Evolutionary conservation across 352 stramenopile genomes (phyloP).

Genomic region (Phytophthora niederhauseri): DNA sequence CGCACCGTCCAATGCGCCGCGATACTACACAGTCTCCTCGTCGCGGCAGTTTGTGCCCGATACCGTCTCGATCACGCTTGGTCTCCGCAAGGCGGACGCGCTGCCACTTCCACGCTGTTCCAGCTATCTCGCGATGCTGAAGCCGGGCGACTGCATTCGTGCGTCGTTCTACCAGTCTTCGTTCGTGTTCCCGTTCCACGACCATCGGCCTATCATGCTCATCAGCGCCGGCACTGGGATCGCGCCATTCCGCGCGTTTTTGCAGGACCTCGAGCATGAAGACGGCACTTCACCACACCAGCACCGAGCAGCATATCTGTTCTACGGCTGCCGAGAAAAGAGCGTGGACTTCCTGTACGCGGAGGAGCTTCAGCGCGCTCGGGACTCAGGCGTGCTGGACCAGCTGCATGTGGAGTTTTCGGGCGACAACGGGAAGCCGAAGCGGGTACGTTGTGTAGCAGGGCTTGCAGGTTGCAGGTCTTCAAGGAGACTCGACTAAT

Average conservation of each 20-base stretch:
- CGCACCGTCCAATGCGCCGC: slow-evolving; percentile 60
- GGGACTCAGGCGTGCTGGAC: slow-evolving; percentile 50
- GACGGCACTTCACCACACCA: slow-evolving; percentile 22
- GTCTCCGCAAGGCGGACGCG: slow-evolving; percentile 52
- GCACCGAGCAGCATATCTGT: slow-evolving; percentile 65
- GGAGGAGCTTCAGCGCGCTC: slow-evolving; percentile 58
- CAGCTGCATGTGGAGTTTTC: slow-evolving; percentile 72
- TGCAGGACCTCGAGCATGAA: slow-evolving; percentile 79
- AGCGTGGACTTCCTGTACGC: slow-evolving; percentile 76
- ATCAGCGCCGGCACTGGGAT: slow-evolving; percentile 84
- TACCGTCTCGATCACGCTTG: slow-evolving; percentile 74
- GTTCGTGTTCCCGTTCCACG: slow-evolving; percentile 71
- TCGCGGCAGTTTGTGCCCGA: slow-evolving; percentile 64
- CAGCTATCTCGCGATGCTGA: slow-evolving; percentile 64
- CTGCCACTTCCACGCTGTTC: slow-evolving; percentile 78
- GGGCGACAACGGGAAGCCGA: slow-evolving; percentile 28
- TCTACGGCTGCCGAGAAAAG: slow-evolving; percentile 72
- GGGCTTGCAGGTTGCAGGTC: background rate
- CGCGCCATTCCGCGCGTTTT: slow-evolving; percentile 80
- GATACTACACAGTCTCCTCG: slow-evolving; percentile 88
- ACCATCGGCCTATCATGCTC: slow-evolving; percentile 71
- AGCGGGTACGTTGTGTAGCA: slow-evolving; percentile 47
- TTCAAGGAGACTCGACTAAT: background rate
- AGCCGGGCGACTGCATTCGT: slow-evolving; percentile 54
- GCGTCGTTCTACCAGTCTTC: slow-evolving; percentile 77